Base-by-base conservation (phyloP, 1,139 yeast genomes). In the Scheffersomyces parashehatae region DNA sequence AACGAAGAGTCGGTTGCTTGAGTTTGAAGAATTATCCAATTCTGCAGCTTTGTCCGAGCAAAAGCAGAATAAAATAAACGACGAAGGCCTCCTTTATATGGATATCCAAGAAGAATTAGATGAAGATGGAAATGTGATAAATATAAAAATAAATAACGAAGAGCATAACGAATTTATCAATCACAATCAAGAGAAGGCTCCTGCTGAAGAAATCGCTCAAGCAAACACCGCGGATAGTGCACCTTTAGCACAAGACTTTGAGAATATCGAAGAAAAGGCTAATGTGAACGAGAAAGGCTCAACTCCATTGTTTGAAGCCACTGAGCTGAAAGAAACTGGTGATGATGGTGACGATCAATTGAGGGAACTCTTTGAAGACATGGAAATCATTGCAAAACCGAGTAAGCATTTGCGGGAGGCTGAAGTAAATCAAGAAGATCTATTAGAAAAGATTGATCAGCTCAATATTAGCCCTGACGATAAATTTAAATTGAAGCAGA, bases 71-170 rank as follows among this genome's bases (percentile, higher is more conserved):
- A 49, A 54, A 28, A 46, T 53, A 4, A 62, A 68, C 29, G 76
- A 70, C 41, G 81, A 72, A 15, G 81, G 74, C 0, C 59, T 83
- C 3, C 89, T 88, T 0, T 59, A 64, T 40, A 82, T 90, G 83
- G 97, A 90, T 45, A 90, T 90, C 16, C 75, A 84, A 41, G 97
- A 91, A 58, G 90, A 86, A 44, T 64, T 91, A 35, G 97, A 90
- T 60, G 96, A 87, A 1, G 82, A 86, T 10, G 97, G 83, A 0
- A 82, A 85, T 49, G 73, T 89, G 1, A 58, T 85, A 0, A 60
- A 51, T 12, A 68, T 75, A 9, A 66, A 69, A 20, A 43, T 70
- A 5, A 68, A 66, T 41, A 54, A 65, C 30, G 42, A 53, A 35
- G 42, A 43, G 33, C 24, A 28, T 24, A 20, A 20, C 7, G 26